A percentile compares a stretch with the other conserved stretches of the same genome.
phyloP scores from a whole-genome alignment of 2,329 filamentous ascomycete species.

The Exophiala xenobiotica region DNA sequence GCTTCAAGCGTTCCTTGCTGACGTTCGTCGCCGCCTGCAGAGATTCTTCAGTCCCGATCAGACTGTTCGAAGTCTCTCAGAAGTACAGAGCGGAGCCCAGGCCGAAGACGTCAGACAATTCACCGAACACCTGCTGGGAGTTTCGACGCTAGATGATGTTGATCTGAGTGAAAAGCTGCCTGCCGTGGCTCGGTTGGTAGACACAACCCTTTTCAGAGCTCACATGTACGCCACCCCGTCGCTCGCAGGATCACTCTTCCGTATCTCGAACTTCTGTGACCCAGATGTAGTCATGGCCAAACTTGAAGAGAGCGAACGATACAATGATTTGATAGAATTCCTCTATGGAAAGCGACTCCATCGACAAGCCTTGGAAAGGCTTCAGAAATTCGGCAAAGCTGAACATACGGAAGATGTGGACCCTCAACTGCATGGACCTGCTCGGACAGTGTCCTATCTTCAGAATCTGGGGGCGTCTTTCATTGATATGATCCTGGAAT shows the following conservation, averaged over 20 bases:
- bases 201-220: conserved; percentile 89
- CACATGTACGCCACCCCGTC: conserved; percentile 91
- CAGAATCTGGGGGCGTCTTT: conserved; percentile 82
- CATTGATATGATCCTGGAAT: conserved; percentile 88
- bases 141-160: conserved; percentile 51
- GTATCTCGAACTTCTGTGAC: conserved; percentile 95
- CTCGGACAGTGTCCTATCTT: conserved; percentile 83
- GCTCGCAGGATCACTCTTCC: conserved; percentile 84
- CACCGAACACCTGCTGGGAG: conserved; percentile 47
- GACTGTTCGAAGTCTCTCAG: conserved; percentile 40
- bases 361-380: conserved; percentile 76
- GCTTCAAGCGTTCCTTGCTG: conserved; percentile 82
- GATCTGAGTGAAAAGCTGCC: conserved; percentile 71
- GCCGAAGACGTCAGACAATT: conserved; percentile 44
- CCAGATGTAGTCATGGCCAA: conserved; percentile 93
- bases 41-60: conserved; percentile 61
- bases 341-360: conserved; percentile 94
- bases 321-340: conserved; percentile 95
- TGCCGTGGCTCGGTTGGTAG: conserved; percentile 77
- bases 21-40: conserved; percentile 68
- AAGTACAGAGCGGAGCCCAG: conserved; percentile 33
- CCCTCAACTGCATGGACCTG: conserved; percentile 70
- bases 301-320: conserved; percentile 80
- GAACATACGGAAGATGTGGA: conserved; percentile 40
- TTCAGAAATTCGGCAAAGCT: conserved; percentile 74